Evolutionary conservation across 2,329 filamentous ascomycete genomes (phyloP).

Genomic region (Neonectria ditissima): DNA sequence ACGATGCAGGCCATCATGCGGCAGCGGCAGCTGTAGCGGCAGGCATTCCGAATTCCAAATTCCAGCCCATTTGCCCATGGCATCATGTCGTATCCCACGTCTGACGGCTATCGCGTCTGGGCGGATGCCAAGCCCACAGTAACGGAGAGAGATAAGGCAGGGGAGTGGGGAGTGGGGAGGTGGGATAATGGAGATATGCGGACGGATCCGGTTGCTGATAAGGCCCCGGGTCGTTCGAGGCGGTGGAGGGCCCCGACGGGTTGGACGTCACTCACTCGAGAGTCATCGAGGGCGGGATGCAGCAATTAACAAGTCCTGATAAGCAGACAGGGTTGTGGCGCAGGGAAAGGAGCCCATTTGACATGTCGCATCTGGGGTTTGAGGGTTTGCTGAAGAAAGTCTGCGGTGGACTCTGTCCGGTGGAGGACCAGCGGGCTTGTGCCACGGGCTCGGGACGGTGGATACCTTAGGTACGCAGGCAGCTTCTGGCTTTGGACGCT

Average conservation of each 20-base stretch:
- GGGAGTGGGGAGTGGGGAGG: conserved; percentile 22
- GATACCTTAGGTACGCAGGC: neutral
- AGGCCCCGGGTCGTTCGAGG: conserved; percentile 12
- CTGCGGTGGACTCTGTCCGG: neutral
- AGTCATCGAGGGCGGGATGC: conserved; percentile 11
- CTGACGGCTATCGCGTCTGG: neutral
- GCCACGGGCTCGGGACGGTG: conserved; percentile 23
- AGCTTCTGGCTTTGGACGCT: neutral
- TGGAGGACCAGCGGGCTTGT: neutral
- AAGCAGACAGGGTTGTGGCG: conserved; percentile 7
- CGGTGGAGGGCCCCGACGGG: conserved; percentile 8
- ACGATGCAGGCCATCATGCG: neutral
- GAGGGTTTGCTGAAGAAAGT: conserved; percentile 4
- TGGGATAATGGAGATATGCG: conserved; percentile 6
- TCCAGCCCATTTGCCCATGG: conserved; percentile 3
- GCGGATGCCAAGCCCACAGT: conserved; percentile 10
- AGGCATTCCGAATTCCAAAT: neutral
- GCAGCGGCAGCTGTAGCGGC: neutral
- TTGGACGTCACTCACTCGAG: neutral
- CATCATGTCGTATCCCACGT: conserved; percentile 21
- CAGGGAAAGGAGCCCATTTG: conserved; percentile 15
- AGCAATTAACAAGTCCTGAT: conserved; percentile 14
- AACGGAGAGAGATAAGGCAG: conserved; percentile 16
- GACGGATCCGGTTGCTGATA: conserved; percentile 10
- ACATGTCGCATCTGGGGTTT: conserved; percentile 17